These are phyloP conservation scores for Candida dajiaensis DNA, from an alignment of 805 yeast genomes.

Conservation along the genomic window DNA sequence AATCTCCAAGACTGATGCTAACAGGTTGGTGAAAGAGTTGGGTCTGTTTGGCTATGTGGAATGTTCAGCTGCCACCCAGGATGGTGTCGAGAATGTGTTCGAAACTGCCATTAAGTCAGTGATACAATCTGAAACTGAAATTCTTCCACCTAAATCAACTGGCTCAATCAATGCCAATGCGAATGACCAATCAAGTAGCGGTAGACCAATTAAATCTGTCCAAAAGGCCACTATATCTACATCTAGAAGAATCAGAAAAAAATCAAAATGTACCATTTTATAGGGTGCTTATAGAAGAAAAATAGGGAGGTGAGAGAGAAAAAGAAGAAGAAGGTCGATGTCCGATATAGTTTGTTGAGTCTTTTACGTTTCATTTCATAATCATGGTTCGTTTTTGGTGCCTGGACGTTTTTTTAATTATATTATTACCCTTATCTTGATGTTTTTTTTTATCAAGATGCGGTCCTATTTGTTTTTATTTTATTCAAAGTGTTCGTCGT, in stretches of 20 bases:
- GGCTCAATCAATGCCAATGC: not conserved
- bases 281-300: conserved; percentile 15
- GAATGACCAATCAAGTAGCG: not conserved
- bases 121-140: conserved; percentile 26
- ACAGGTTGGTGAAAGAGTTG: conserved; percentile 58
- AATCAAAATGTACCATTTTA: conserved; percentile 43
- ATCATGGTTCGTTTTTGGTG: not conserved
- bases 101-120: conserved; percentile 76
- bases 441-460: not conserved
- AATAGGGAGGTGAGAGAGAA: not conserved
- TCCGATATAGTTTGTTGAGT: not conserved
- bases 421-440: not conserved
- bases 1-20: conserved; percentile 56
- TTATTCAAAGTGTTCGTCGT: not conserved
- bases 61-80: conserved; percentile 87
- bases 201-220: not conserved
- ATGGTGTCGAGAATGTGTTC: conserved; percentile 79
- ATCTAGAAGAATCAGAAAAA: conserved; percentile 33
- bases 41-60: conserved; percentile 74
- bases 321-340: not conserved
- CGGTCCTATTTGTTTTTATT: not conserved
- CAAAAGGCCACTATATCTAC: conserved; percentile 1
- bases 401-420: not conserved
- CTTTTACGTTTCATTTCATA: not conserved
- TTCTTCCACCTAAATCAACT: conserved; percentile 2